Conservation (phyloP, 257 asterid genomes). For the Mitragyna speciosa region DNA sequence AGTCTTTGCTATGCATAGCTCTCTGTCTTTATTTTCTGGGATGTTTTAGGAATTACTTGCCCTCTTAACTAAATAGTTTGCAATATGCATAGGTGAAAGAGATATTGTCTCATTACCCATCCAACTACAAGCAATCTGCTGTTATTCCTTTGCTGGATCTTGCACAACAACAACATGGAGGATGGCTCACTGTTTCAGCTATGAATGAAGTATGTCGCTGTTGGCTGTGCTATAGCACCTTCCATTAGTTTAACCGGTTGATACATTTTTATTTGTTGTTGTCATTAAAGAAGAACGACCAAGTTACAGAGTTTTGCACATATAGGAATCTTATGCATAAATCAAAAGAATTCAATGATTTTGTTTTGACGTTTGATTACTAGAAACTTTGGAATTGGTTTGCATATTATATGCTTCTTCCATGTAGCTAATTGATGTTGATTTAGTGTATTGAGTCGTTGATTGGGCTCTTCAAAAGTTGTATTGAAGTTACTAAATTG, state of each 20-base stretch:
- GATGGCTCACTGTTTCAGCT: slow-evolving; percentile 98
- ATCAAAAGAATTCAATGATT: not conserved
- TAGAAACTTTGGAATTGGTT: not conserved
- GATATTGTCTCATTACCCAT: slow-evolving; percentile 83
- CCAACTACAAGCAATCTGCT: slow-evolving; percentile 95
- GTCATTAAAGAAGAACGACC: not conserved
- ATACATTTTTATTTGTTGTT: not conserved
- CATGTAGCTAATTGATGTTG: not conserved
- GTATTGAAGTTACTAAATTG: not conserved
- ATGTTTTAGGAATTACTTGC: not conserved
- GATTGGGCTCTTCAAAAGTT: not conserved
- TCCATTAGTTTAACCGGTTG: slow-evolving; percentile 16
- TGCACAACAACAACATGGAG: slow-evolving; percentile 98
- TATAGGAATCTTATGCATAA: not conserved
- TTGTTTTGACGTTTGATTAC: not conserved
- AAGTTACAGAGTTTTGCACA: not conserved
- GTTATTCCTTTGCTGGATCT: slow-evolving; percentile 95
- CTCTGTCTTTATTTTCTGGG: not conserved
- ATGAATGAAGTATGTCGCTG: slow-evolving; percentile 79
- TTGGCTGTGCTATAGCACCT: slow-evolving; percentile 9
- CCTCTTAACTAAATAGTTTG: slow-evolving; percentile 2
- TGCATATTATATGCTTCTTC: not conserved
- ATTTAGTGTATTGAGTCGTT: not conserved
- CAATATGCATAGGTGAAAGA: slow-evolving; percentile 65
- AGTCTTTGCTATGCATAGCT: not conserved